These are phyloP conservation scores for Danielozyma ontarioensis DNA, from an alignment of 805 yeast species.

Conservation along the genomic window DNA sequence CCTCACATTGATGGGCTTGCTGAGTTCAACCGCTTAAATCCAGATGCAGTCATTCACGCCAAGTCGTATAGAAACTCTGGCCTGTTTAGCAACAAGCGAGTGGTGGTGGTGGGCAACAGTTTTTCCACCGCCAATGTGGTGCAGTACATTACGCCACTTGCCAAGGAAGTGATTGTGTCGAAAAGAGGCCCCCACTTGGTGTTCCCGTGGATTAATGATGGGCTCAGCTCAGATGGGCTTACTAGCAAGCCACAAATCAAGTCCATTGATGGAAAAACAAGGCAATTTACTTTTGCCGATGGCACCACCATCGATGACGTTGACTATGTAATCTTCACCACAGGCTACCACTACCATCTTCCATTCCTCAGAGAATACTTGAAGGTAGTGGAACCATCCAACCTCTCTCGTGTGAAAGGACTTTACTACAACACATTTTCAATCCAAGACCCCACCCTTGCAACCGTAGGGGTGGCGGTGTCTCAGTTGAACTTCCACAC, in stretches of 20 bases:
- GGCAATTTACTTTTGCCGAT: slow-evolving; percentile 21
- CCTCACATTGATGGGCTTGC: slow-evolving; percentile 54
- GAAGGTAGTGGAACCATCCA: slow-evolving; percentile 18
- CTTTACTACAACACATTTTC: slow-evolving; percentile 26
- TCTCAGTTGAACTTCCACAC: slow-evolving; percentile 44
- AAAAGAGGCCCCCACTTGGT: slow-evolving; percentile 22
- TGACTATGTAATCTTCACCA: slow-evolving; percentile 43
- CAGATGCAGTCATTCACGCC: slow-evolving; percentile 52
- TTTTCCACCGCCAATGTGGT: slow-evolving; percentile 40
- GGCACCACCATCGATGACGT: slow-evolving; percentile 19
- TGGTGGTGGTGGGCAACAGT: slow-evolving; percentile 40
- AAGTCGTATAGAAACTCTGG: slow-evolving; percentile 47
- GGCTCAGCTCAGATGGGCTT: slow-evolving; percentile 31
- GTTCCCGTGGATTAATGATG: slow-evolving; percentile 33
- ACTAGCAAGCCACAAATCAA: slow-evolving; percentile 22
- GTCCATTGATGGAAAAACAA: slow-evolving; percentile 15
- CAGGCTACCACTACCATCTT: slow-evolving; percentile 46
- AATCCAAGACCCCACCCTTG: slow-evolving; percentile 39
- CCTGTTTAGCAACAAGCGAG: slow-evolving; percentile 36
- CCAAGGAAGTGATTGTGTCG: slow-evolving; percentile 20
- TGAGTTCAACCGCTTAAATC: slow-evolving; percentile 39
- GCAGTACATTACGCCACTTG: slow-evolving; percentile 32
- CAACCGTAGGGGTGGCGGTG: slow-evolving; percentile 35
- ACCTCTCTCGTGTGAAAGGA: slow-evolving; percentile 23
- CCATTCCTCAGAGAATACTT: slow-evolving; percentile 33